phyloP scores from a whole-genome alignment of 768 basidiomycete species.

The Pleurotus cornucopiae region DNA sequence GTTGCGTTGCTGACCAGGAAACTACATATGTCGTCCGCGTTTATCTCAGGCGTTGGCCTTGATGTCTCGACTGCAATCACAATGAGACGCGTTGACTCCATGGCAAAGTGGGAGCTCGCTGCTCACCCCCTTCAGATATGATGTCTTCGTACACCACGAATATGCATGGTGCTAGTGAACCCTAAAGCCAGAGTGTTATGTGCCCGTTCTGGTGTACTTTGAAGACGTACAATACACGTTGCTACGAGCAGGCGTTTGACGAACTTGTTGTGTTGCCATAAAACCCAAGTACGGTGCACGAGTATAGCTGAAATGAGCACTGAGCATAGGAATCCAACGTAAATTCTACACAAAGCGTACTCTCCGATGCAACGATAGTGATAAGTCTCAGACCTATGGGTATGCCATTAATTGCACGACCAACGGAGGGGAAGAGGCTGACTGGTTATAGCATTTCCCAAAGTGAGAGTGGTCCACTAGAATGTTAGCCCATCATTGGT shows the following conservation, averaged over 20 bases:
- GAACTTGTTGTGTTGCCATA: neutral
- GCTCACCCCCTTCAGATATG: neutral
- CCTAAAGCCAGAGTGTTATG: neutral
- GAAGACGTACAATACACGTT: neutral
- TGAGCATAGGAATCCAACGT: no score
- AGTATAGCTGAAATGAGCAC: neutral
- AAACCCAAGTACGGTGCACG: neutral
- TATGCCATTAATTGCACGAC: no score
- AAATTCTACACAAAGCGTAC: neutral
- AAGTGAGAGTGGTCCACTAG: neutral
- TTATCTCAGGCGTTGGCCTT: no score
- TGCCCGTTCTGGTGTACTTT: neutral
- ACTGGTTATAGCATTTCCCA: neutral
- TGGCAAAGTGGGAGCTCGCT: no score
- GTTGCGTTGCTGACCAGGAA: neutral
- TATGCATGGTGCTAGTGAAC: neutral
- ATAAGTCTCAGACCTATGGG: neutral
- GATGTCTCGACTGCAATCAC: no score
- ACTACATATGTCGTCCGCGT: neutral
- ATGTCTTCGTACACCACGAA: neutral
- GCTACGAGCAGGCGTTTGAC: neutral
- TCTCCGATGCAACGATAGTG: neutral
- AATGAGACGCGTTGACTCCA: no score
- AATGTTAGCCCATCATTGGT: neutral
- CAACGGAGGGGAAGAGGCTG: neutral